Evolutionary conservation across 352 stramenopile genomes (phyloP).

Genomic region (Globisporangium recalcitrans): DNA sequence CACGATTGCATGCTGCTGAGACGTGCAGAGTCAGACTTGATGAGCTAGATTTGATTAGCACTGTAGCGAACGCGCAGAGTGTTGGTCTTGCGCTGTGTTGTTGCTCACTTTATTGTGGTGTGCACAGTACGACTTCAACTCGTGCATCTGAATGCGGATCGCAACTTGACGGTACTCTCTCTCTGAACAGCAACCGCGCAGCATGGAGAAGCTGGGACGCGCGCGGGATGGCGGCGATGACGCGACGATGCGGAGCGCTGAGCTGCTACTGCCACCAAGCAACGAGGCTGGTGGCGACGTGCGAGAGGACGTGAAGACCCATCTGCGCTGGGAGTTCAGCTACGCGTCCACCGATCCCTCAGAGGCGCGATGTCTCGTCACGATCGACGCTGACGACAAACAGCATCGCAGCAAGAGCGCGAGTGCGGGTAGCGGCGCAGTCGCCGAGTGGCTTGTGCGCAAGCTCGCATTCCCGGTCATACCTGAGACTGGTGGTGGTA

Average conservation of each 20-base stretch:
- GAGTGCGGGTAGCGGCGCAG: not conserved
- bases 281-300: constrained; percentile 22
- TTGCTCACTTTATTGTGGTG: not conserved
- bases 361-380: constrained; percentile 46
- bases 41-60: too few species aligned
- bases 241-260: not conserved
- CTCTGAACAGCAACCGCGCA: not conserved
- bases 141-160: not conserved
- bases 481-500: not conserved
- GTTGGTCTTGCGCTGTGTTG: not conserved
- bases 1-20: too few species aligned
- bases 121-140: constrained; percentile 9
- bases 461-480: constrained; percentile 15
- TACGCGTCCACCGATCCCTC: constrained; percentile 37
- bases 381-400: constrained; percentile 15
- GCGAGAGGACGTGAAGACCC: constrained; percentile 24
- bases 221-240: not conserved
- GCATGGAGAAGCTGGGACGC: not conserved
- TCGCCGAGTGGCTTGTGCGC: constrained; percentile 45
- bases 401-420: not conserved
- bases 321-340: constrained; percentile 46
- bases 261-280: too few species aligned
- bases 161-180: too few species aligned
- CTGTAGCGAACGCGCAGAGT: not conserved
- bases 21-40: too few species aligned